Conservation (phyloP, 164 flowering plant species). For the Macadamia integrifolia region DNA sequence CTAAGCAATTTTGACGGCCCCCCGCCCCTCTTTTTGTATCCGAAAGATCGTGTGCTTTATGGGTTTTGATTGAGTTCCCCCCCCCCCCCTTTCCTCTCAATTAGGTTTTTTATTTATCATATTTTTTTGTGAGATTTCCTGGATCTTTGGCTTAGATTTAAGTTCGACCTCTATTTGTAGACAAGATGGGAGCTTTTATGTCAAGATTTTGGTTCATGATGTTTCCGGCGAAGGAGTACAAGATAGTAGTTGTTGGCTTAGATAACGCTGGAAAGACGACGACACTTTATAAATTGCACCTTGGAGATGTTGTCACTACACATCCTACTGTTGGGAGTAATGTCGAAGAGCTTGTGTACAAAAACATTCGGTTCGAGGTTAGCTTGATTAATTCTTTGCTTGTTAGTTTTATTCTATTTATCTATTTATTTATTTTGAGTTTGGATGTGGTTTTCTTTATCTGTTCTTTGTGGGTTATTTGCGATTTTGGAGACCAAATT, state of each 20-base stretch:
- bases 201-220: constrained; percentile 74
- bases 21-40: too few relatives aligned
- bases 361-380: constrained; percentile 97
- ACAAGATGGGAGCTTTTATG: constrained; percentile 52
- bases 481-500: too few relatives aligned
- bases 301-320: constrained; percentile 96
- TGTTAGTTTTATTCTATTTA: too few relatives aligned
- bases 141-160: neutral
- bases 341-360: constrained; percentile 93
- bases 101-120: neutral
- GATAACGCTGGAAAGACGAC: constrained; percentile 85
- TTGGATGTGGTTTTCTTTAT: too few relatives aligned
- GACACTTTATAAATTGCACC: constrained; percentile 87
- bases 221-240: constrained; percentile 79
- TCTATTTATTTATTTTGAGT: too few relatives aligned
- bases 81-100: neutral
- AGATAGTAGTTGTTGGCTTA: constrained; percentile 75
- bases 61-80: neutral
- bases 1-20: neutral
- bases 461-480: too few relatives aligned
- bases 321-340: constrained; percentile 99
- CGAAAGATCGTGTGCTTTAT: neutral
- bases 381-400: neutral
- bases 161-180: neutral
- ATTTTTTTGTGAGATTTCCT: neutral